Base-by-base conservation (phyloP, 371 early-diverging fungal genomes). In the Mortierella sp. region DNA sequence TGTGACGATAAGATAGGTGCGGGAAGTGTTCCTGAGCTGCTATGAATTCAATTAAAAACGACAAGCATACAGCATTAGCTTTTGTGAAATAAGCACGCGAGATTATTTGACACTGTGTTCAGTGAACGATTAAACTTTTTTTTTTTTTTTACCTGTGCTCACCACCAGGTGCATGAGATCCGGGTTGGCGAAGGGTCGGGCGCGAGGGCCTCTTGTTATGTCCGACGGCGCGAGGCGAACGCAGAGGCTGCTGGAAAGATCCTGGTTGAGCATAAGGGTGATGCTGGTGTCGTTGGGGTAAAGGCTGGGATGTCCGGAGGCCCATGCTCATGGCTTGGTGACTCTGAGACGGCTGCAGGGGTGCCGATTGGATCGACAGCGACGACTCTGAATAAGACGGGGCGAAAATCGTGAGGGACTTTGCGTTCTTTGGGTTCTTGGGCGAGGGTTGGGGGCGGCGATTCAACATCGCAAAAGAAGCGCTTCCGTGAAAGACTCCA, bases 351-450 rank as follows among this genome's bases (percentile, higher is more conserved):
- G 93, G 90, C 75, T 92, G 88, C 54, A 92, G 72, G 9, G 93
- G 93, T 38, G 93, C 93, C 38, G 93, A 92, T 54, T 90, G 90
- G 44, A 92, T 89, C 21, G 90, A 88, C 11, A 89, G 80, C 3
- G 91, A 76, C 58, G 90, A 90, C 45, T 91, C 92, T 55, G 84
- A 85, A 72, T 92, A 92, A 13, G 93, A 91, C 4, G 93, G 92
- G 16, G 93, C 89, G 87, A 88, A 92, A 55, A 92, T 92, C 19
- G 93, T 92, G 68, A 92, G 74, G 38, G 91, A 89, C 73, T 91
- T 88, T 31, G 91, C 88, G 70, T 91, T 92, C 70, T 92, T 92
- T 58, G 84, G 83, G 24, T 91, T 87, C 77, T 78, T 87, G 24
- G 81, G 83, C 14, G 83, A 83, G 4, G 84, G 81, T 28, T 72